phyloP scores from a whole-genome alignment of 371 early-diverging fungal genomes.

The Umbelopsis sp. region DNA sequence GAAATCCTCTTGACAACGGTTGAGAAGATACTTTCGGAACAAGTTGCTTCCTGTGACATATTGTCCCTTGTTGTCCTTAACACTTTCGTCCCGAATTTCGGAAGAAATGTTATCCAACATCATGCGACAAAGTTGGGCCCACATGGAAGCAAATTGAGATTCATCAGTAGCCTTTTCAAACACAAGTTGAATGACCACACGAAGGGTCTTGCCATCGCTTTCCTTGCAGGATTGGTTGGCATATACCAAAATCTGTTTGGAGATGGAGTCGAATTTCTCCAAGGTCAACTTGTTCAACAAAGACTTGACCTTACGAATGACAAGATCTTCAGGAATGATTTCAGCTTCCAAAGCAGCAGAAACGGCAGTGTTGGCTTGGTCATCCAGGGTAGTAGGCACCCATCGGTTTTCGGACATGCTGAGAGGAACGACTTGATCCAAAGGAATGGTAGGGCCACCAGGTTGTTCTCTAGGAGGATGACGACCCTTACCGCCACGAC shows the following conservation, averaged over 20 bases:
- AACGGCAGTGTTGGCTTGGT: conserved; percentile 27
- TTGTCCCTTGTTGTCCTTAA: conserved; percentile 53
- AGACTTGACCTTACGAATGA: conserved; percentile 82
- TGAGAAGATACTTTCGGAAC: conserved; percentile 90
- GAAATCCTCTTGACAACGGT: conserved; percentile 91
- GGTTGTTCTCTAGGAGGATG: conserved; percentile 44
- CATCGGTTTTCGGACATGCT: conserved; percentile 85
- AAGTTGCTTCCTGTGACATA: conserved; percentile 66
- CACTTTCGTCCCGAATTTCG: conserved; percentile 60
- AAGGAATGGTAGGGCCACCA: conserved; percentile 64
- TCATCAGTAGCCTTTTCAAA: conserved; percentile 97
- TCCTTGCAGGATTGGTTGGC: conserved; percentile 73
- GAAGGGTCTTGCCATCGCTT: conserved; percentile 70
- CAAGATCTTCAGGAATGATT: conserved; percentile 59
- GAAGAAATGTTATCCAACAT: conserved; percentile 61
- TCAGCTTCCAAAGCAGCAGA: conserved; percentile 38
- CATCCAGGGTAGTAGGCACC: conserved; percentile 61
- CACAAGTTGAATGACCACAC: conserved; percentile 78
- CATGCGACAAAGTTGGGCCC: conserved; percentile 84
- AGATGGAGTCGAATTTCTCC: conserved; percentile 90
- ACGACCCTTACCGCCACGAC: conserved; percentile 60
- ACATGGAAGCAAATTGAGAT: conserved; percentile 86
- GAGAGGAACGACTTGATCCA: conserved; percentile 74
- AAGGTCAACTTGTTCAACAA: conserved; percentile 94
- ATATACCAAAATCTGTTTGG: conserved; percentile 81